These are phyloP conservation scores for Olyra latifolia DNA, from an alignment of 176 grass and related monocot genomes.

Conservation along the genomic window DNA sequence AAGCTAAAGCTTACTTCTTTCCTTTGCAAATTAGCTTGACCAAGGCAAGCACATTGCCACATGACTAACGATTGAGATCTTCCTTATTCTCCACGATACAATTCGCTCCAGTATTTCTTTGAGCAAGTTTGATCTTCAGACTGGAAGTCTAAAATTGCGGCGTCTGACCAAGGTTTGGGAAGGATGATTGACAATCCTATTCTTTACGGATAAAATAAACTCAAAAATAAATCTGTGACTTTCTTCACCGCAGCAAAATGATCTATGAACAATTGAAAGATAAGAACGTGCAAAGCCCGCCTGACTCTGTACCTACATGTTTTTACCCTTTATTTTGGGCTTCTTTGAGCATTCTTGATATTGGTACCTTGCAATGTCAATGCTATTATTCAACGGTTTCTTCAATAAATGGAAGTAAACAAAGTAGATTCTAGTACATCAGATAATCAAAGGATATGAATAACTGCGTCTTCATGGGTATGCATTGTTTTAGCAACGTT, in stretches of 20 bases:
- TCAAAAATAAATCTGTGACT: background rate
- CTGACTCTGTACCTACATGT: background rate
- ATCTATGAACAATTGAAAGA: background rate
- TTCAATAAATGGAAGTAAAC: background rate
- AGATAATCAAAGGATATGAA: background rate
- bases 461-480: background rate
- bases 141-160: background rate
- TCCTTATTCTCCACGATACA: background rate
- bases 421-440: background rate
- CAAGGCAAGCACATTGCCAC: background rate
- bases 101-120: background rate
- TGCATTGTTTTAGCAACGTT: background rate
- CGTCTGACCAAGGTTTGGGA: background rate
- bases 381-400: background rate
- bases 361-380: background rate
- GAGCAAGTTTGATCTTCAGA: constrained; percentile 5
- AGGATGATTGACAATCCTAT: background rate
- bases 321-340: background rate
- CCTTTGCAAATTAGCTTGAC: constrained; percentile 34
- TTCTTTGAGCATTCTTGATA: background rate
- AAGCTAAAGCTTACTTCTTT: constrained; percentile 6
- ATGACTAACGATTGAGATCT: background rate
- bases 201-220: background rate
- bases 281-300: background rate
- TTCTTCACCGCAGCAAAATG: background rate